Base-by-base conservation (phyloP, 2,329 filamentous ascomycete species). In the Aspergillus sclerotialis region DNA sequence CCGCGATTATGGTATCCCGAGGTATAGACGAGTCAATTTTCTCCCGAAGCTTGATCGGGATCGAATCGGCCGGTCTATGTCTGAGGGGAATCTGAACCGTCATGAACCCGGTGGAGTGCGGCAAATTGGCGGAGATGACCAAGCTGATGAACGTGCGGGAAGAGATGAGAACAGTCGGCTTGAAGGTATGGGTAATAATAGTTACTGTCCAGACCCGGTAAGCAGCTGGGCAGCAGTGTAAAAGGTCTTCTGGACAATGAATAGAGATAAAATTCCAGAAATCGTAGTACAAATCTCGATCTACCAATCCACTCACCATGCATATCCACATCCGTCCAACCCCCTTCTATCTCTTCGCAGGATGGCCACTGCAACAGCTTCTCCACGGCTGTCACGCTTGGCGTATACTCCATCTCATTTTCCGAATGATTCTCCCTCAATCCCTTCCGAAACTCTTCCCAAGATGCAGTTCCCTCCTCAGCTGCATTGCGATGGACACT, bases 331-430 rank as follows among this genome's bases (percentile, higher is more conserved):
- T 40, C 45, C 25, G 17, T 42, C 46, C 52, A 56, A 3, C 42
- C 42, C 2, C 40, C 43, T 7, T 43, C 39, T 1, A 46, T 19
- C 14, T 43, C 38, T 12, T 39, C 16, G n/a, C 40, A 32, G 3
- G 36, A 24, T 3, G 42, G 35, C 58, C 58, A 62, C 13, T 53
- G 38, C 29, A 60, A 17, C 18, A 62, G 29, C 17, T 37, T 37
- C 32, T 58, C 50, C 8, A 60, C 48, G 4, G 44, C 32, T 2
- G 45, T 49, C 7, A 63, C 52, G 28, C 49, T 63, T 5, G 60
- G 60, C 18, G 61, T 65, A 43, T 66, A 67, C 19, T 55, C 56
- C 53, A 53, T 52, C 39, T 66, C 64, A 43, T 66, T 54, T 37
- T 55, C 48, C 5, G 59, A 58, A 44, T 66, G 64, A 12, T 63